A percentile compares a stretch with the other conserved stretches of the same genome.
These are phyloP conservation scores for Spinellus fusiger DNA, from an alignment of 192 early-diverging fungal genomes.

Conservation along the genomic window DNA sequence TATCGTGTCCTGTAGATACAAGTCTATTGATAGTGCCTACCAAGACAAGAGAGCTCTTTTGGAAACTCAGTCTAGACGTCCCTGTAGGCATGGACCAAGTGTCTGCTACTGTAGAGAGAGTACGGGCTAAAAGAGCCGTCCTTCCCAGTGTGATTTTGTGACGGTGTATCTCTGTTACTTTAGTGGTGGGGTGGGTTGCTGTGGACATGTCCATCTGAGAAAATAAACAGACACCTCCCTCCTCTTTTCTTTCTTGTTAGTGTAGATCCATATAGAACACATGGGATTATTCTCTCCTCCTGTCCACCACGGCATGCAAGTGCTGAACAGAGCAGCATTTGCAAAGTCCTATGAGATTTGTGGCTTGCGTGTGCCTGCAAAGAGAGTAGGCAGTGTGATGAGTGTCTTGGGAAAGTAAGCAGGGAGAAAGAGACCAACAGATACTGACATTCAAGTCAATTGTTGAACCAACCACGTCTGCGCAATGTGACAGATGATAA, in stretches of 20 bases:
- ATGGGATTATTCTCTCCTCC: constrained; percentile 7
- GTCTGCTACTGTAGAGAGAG: too few relatives aligned
- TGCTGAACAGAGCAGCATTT: constrained; percentile 1
- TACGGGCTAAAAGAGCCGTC: too few relatives aligned
- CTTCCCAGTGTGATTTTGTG: too few relatives aligned
- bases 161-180: too few relatives aligned
- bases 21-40: too few relatives aligned
- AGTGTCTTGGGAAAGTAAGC: constrained; percentile 4
- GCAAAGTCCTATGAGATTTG: not conserved
- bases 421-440: not conserved
- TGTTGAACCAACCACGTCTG: constrained; percentile 11
- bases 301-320: constrained; percentile 8
- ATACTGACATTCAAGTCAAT: not conserved
- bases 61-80: too few relatives aligned
- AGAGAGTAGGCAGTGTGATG: constrained; percentile 4
- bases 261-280: not conserved
- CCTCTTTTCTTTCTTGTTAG: not conserved
- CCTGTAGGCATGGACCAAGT: too few relatives aligned
- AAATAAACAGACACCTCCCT: too few relatives aligned
- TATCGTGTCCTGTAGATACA: too few relatives aligned
- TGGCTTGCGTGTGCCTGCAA: constrained; percentile 6
- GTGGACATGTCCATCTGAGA: too few relatives aligned
- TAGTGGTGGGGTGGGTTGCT: too few relatives aligned
- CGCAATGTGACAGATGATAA: constrained; percentile 17
- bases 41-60: too few relatives aligned